phyloP scores from a whole-genome alignment of 2,329 filamentous ascomycete genomes.

The Colletotrichum magnum region DNA sequence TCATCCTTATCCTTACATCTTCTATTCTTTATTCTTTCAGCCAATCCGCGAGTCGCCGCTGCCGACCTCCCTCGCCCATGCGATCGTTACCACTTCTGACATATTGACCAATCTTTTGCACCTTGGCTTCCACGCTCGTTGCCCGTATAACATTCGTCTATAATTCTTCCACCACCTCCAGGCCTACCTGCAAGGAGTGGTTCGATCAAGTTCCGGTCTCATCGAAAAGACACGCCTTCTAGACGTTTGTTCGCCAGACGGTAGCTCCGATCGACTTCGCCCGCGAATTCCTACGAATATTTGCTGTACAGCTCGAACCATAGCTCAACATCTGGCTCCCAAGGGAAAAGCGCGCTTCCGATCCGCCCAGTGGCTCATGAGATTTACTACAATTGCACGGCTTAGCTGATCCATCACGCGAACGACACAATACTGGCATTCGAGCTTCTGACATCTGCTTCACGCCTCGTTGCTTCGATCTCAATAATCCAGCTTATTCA shows the following conservation, averaged over 20 bases:
- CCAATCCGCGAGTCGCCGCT: constrained; percentile 32
- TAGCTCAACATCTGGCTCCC: background rate
- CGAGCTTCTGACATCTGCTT: constrained; percentile 5
- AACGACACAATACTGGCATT: background rate
- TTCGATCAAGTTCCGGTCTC: constrained; percentile 12
- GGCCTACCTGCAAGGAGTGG: constrained; percentile 38
- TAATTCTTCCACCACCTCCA: constrained; percentile 41
- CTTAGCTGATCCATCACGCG: background rate
- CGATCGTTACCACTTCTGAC: constrained; percentile 38
- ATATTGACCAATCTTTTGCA: constrained; percentile 36
- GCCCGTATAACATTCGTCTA: constrained; percentile 42
- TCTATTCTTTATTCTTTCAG: constrained; percentile 48
- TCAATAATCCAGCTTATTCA: constrained; percentile 23
- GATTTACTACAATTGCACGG: background rate
- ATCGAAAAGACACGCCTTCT: constrained; percentile 30
- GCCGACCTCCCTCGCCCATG: constrained; percentile 36
- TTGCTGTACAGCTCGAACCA: constrained; percentile 22
- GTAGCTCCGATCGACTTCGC: constrained; percentile 40
- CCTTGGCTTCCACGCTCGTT: constrained; percentile 42
- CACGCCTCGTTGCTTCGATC: constrained; percentile 27
- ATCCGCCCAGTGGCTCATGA: constrained; percentile 4
- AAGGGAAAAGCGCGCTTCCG: background rate
- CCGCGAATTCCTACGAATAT: constrained; percentile 30
- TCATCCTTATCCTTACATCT: constrained; percentile 49
- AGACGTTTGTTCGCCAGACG: constrained; percentile 36